Conservation (phyloP, 176 grass and related monocot genomes). For the barley (Hordeum vulgare) region DNA sequence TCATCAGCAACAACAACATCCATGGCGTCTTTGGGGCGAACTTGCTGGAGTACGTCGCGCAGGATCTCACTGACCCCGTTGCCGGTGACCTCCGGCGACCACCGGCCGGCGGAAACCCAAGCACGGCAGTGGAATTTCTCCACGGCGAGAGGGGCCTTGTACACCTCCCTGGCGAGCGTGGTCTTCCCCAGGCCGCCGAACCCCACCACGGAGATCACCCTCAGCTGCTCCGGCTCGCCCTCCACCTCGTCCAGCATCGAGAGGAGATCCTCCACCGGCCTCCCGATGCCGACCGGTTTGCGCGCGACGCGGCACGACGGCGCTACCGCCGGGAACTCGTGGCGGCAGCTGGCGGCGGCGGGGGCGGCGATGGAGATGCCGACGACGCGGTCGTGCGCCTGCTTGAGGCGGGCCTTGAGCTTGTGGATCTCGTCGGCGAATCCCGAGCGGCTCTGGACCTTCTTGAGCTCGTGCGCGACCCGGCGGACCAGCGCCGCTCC, state of each 20-base stretch:
- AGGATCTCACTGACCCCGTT: not conserved
- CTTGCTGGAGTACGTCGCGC: not conserved
- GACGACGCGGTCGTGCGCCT: conserved; percentile 8
- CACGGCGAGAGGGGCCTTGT: not conserved
- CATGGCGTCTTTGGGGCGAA: not conserved
- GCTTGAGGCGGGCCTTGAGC: conserved; percentile 16
- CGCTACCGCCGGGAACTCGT: not conserved
- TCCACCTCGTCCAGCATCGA: conserved; percentile 17
- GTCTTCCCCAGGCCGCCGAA: conserved; percentile 35
- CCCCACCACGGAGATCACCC: conserved; percentile 35
- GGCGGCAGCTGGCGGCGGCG: not conserved
- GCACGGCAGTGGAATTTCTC: conserved; percentile 14
- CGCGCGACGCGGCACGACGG: not conserved
- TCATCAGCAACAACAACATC: not conserved
- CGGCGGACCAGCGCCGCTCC: not conserved
- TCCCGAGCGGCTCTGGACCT: not conserved
- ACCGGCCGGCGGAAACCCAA: not conserved
- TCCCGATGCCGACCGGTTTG: not conserved
- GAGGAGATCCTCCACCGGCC: not conserved
- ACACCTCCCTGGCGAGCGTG: conserved; percentile 18
- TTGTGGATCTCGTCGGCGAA: conserved; percentile 20
- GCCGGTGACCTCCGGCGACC: not conserved
- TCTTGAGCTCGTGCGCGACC: conserved; percentile 16
- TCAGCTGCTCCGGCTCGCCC: not conserved
- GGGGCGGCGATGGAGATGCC: not conserved